These are phyloP conservation scores for Lasiodiplodia gonubiensis DNA, from an alignment of 2,329 filamentous ascomycete genomes.

Conservation along the genomic window DNA sequence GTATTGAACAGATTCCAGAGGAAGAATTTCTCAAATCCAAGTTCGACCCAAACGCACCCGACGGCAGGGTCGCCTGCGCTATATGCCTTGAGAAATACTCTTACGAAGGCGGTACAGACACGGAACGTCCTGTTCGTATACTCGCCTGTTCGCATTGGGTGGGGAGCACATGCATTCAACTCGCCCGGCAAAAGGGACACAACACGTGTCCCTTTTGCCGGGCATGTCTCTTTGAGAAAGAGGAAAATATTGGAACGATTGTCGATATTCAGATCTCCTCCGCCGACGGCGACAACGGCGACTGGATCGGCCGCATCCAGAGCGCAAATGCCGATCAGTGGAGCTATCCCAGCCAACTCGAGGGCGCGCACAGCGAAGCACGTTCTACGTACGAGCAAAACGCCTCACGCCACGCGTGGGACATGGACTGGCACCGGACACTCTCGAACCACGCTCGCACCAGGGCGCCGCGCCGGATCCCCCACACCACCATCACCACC, in stretches of 20 bases:
- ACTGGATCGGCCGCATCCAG: neutral
- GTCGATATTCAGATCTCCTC: neutral
- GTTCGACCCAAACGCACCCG: neutral
- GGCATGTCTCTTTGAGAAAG: neutral
- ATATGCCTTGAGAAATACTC: slow-evolving; percentile 38
- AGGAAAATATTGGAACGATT: too few relatives aligned
- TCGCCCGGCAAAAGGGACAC: too few relatives aligned
- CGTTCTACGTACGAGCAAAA: neutral
- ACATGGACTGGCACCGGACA: neutral
- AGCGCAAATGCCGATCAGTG: neutral
- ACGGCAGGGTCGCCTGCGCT: neutral
- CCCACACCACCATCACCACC: neutral
- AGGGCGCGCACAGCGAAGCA: neutral
- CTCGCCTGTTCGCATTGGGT: neutral
- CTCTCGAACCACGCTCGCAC: neutral
- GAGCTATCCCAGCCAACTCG: neutral
- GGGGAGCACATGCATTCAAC: neutral
- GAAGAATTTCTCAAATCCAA: neutral
- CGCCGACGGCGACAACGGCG: neutral
- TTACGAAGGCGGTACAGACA: neutral
- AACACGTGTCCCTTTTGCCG: neutral
- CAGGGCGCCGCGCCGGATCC: neutral
- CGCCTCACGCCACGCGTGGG: neutral
- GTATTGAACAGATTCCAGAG: neutral
- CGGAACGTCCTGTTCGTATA: neutral